phyloP scores from a whole-genome alignment of 306 rosid genomes.

The Comarum palustre region DNA sequence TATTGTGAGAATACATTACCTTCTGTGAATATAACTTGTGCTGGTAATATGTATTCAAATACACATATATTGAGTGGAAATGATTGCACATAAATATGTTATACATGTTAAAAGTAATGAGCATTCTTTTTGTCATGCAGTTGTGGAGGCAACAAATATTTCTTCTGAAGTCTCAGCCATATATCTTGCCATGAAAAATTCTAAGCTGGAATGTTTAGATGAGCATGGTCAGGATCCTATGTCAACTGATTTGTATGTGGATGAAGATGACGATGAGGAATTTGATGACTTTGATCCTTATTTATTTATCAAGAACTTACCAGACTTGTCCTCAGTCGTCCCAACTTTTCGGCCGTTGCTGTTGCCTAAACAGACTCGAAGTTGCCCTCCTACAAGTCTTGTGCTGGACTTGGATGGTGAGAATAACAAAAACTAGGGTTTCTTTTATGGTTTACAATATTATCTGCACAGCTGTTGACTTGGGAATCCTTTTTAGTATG shows the following conservation, averaged over 20 bases:
- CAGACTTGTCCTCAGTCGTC: slow-evolving; percentile 79
- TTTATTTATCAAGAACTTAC: slow-evolving; percentile 88
- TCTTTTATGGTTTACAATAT: slow-evolving; percentile 3
- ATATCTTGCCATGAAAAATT: slow-evolving; percentile 75
- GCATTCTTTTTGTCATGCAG: slow-evolving; percentile 44
- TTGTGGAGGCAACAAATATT: slow-evolving; percentile 53
- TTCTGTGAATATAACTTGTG: slow-evolving; percentile 22
- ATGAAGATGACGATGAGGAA: slow-evolving; percentile 76
- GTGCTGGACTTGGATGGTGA: slow-evolving; percentile 98
- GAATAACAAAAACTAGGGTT: slow-evolving; percentile 13
- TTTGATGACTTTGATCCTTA: slow-evolving; percentile 92
- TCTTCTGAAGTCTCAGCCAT: slow-evolving; percentile 78
- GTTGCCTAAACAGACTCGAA: slow-evolving; percentile 95
- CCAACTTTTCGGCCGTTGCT: slow-evolving; percentile 85
- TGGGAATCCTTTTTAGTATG: not conserved
- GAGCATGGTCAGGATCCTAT: slow-evolving; percentile 89
- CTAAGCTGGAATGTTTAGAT: slow-evolving; percentile 88
- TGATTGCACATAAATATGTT: not conserved
- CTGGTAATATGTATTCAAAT: slow-evolving; percentile 28
- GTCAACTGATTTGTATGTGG: slow-evolving; percentile 60
- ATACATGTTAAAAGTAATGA: slow-evolving; percentile 30
- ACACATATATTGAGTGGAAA: not conserved
- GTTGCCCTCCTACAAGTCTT: slow-evolving; percentile 91
- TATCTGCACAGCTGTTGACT: not conserved
- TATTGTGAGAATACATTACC: slow-evolving; percentile 20